Conservation (phyloP, 169 alveolate genomes). For the Babesia microti region DNA sequence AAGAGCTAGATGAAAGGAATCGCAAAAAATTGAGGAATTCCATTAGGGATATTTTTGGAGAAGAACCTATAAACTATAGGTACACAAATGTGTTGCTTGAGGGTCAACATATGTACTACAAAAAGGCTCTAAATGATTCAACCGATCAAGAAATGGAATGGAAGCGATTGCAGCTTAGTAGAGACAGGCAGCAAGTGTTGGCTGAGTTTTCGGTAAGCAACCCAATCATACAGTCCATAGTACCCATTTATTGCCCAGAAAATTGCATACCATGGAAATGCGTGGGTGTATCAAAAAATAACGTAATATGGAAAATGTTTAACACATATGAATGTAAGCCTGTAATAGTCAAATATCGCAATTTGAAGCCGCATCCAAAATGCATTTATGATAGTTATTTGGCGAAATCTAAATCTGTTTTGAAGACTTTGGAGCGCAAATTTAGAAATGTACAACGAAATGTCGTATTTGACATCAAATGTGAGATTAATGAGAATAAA, state of each 20-base stretch:
- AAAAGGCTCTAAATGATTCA: slow-evolving; percentile 24
- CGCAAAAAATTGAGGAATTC: slow-evolving; percentile 28
- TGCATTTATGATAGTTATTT: no score
- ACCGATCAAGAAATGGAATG: slow-evolving; percentile 30
- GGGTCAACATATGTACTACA: slow-evolving; percentile 37
- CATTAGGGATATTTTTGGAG: slow-evolving; percentile 35
- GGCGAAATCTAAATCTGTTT: no score
- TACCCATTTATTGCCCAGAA: slow-evolving; percentile 32
- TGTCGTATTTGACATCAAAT: no score
- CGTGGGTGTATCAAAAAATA: slow-evolving; percentile 32
- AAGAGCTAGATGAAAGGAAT: slow-evolving; percentile 24
- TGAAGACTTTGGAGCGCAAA: no score
- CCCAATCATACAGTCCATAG: slow-evolving; percentile 10
- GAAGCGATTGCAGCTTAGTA: slow-evolving; percentile 22
- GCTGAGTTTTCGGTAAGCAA: slow-evolving; percentile 38
- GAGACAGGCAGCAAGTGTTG: slow-evolving; percentile 36
- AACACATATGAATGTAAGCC: slow-evolving; percentile 32
- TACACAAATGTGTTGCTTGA: slow-evolving; percentile 8
- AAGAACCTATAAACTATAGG: no score
- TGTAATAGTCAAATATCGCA: slow-evolving; percentile 18
- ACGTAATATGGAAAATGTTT: slow-evolving; percentile 42
- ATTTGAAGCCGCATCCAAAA: no score
- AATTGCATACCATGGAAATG: slow-evolving; percentile 31
- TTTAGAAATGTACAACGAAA: no score
- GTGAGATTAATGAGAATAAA: no score